Conservation (phyloP, 2,329 filamentous ascomycete species). For the Calonectria crousiana region DNA sequence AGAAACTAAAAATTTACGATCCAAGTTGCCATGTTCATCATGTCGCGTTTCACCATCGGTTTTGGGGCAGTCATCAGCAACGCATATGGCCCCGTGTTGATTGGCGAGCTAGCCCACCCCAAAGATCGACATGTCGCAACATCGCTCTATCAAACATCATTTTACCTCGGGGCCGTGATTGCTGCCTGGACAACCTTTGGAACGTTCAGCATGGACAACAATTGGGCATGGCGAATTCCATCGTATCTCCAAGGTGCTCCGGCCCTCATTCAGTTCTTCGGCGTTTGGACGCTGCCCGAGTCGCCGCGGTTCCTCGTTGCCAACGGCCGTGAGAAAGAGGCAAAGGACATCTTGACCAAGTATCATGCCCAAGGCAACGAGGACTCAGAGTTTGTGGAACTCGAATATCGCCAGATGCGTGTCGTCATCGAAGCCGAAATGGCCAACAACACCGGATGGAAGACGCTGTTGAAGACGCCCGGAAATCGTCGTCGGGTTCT, state of each 20-base stretch:
- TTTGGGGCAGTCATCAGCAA: constrained; percentile 66
- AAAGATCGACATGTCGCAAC: constrained; percentile 66
- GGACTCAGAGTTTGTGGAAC: constrained; percentile 10
- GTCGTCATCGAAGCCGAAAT: constrained; percentile 33
- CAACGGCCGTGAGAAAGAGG: constrained; percentile 51
- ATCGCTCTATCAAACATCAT: constrained; percentile 63
- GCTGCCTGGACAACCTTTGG: constrained; percentile 58
- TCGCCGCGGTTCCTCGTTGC: constrained; percentile 71
- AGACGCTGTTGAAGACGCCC: constrained; percentile 21
- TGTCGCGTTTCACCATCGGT: constrained; percentile 64
- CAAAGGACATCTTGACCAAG: constrained; percentile 35
- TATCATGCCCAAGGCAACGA: constrained; percentile 22
- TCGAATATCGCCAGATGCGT: constrained; percentile 34
- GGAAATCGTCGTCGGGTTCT: constrained; percentile 26
- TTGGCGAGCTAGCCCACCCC: constrained; percentile 66
- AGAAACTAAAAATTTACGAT: background rate
- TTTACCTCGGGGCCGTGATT: constrained; percentile 58
- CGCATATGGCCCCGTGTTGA: constrained; percentile 62
- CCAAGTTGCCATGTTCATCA: constrained; percentile 63
- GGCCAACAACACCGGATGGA: constrained; percentile 22
- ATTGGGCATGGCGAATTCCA: constrained; percentile 50
- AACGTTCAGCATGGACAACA: constrained; percentile 46
- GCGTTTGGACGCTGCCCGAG: constrained; percentile 67
- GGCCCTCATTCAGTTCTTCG: constrained; percentile 29
- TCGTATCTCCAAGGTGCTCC: constrained; percentile 40